Evolutionary conservation across 2,329 filamentous ascomycete species (phyloP), one percentile per base, ranked within the genome.

Genomic region (Apiospora sp.): DNA sequence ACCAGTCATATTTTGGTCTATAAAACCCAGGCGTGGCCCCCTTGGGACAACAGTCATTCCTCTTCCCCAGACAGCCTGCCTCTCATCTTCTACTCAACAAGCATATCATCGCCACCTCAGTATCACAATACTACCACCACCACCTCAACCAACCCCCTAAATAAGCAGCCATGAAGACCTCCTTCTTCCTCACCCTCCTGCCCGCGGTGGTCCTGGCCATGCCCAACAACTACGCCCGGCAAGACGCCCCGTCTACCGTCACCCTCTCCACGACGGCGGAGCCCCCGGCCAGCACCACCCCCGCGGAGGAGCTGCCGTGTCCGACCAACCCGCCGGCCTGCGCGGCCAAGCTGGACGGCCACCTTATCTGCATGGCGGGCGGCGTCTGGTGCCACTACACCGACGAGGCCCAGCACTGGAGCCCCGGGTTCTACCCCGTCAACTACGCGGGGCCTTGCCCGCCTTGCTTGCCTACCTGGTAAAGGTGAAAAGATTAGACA

Each of bases 331-430:
- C 68, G 19, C 46, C 27, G 10, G 7, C 1, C 48, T 70, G 68
- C 37, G 34, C 37, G 34, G 4, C 48, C 30, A 70, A 70, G 37
- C 34, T 43, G 22, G 68, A 70, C 37, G 68, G 68, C 49, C 68
- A 70, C 48, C 10, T 70, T 4, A 30, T 70, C 48, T 70, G 68
- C 48, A 37, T 70, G 48, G 48, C 19, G 22, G 68, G 46, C 46
- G 68, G 68, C 34, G 68, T 70, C 34, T 70, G 68, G 68, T 70
- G 68, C 68, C 68, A 22, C 30, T 70, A 70, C 68, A 70, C 68
- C 46, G 48, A 70, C 34, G 68, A 24, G 19, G 24, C 16, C 8
- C 16, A n/a, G 14, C 68, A 43, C 43, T 41, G 48, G 27, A 70
- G 48, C 19, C 68, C 68, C 12, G 48, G 43, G 34, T 70, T 70